A percentile compares a stretch with the other conserved stretches of the same genome.
These are phyloP conservation scores for Gastroboletus turbinatus DNA, from an alignment of 1,284 basidiomycete genomes.

Conservation along the genomic window DNA sequence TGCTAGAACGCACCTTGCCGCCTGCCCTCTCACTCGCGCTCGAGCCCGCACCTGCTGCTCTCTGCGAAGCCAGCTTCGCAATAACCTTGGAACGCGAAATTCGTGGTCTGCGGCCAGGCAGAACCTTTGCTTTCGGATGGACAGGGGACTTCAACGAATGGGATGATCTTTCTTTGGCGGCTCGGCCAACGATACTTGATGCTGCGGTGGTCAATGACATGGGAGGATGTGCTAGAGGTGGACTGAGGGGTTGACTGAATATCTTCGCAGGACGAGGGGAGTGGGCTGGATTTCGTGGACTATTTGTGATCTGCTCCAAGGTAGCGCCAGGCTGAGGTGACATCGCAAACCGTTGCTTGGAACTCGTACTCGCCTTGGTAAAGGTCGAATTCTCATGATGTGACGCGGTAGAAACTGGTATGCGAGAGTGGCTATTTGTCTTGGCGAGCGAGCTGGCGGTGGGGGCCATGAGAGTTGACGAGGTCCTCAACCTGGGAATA, in stretches of 20 bases:
- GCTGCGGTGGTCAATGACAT: constrained; percentile 36
- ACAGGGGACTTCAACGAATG: constrained; percentile 20
- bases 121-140: constrained; percentile 39
- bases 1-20: constrained; percentile 52
- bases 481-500: constrained; percentile 24
- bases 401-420: constrained; percentile 10
- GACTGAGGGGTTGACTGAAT: constrained; percentile 52
- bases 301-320: constrained; percentile 47
- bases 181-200: constrained; percentile 20
- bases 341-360: constrained; percentile 21
- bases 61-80: constrained; percentile 69
- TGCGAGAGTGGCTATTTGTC: constrained; percentile 29
- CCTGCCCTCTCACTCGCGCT: constrained; percentile 6
- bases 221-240: constrained; percentile 31
- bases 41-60: constrained; percentile 41
- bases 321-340: constrained; percentile 24
- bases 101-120: constrained; percentile 60
- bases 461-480: constrained; percentile 65
- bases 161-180: not conserved
- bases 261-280: constrained; percentile 36
- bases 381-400: constrained; percentile 16
- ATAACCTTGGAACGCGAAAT: constrained; percentile 79
- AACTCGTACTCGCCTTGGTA: constrained; percentile 8
- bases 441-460: constrained; percentile 78
- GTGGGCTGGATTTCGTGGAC: constrained; percentile 29